Base-by-base conservation (phyloP, 2,329 filamentous ascomycete genomes). In the Balansia obtecta region DNA sequence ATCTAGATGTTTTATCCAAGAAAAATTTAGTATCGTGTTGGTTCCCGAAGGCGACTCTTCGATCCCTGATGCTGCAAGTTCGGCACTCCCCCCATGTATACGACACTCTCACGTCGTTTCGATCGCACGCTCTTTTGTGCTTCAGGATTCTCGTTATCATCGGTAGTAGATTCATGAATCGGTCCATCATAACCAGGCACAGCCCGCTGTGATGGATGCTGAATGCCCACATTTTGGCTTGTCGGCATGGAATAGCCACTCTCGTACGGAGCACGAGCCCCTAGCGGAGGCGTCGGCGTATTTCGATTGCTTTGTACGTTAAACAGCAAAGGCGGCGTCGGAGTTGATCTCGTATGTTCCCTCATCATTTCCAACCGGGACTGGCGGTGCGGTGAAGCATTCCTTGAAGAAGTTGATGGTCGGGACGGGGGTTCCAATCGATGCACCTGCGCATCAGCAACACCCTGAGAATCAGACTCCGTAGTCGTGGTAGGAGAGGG, bases 51-150 rank as follows among this genome's bases (percentile, higher is more conserved):
- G 11, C 75, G 75, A 55, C 74, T 77, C 59, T 72, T 75, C 0
- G 73, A 75, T 39, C 66, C 65, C 56, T 78, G 75, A 18, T 72
- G 69, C 49, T 69, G 74, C 33, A 77, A 62, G 27, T 71, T 69
- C 47, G 66, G 62, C 55, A 74, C 68, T 18, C 68, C 68, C 52
- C 74, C 69, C 59, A 75, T 70, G 53, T 81, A 78, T 63, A 83
- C 78, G 44, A 71, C 69, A 58, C 81, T 84, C 63, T 84, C 80
- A 46, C 80, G 73, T 46, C 78, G 71, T 68, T 76, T 53, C 57
- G 58, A 50, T 30, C 30, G 49, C 22, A 38, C 37, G 18, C 34
- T 49, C 12, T 70, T 70, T 45, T 75, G 49, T 49, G 58, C 38
- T 48, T 46, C 20, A 44, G 46, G 50, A 15, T 22, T 40, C 37